Base-by-base conservation (phyloP, 306 rosid genomes). In the Cucurbita pepo region DNA sequence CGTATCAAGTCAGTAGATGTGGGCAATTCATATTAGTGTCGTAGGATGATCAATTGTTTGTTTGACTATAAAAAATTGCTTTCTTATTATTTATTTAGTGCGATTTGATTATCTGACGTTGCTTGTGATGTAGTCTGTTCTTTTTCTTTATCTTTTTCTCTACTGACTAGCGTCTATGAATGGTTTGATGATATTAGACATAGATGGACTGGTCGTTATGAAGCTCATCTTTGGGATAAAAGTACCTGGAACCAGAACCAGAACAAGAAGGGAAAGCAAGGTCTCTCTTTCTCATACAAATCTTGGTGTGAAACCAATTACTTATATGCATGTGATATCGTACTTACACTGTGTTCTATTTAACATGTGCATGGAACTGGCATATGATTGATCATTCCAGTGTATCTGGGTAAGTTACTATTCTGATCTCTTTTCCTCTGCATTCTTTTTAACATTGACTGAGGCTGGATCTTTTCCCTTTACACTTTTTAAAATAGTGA, bases 161-260 rank as follows among this genome's bases (percentile, higher is more conserved):
- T 71, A 70, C 56, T 67, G 19, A 67, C 72, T 8, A 47, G 43
- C 1, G 57, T 43, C 13, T 30, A 7, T 50, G 16, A 69, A 50
- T 69, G 45, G 21, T 69, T 74, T 54, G 13, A 12, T 78, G 83
- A 74, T 82, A 51, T 60, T 76, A 94, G 99, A 86, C 99, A 95
- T 94, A 91, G 99, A 79, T 94, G 99, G 99, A 94, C 99, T 8
- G 99, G 99, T 74, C 99, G 99, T 52, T 94, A 94, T 66, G 99
- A 95, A 77, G 99, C 99, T 62, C 99, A 95, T 81, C 99, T 95
- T 44, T 95, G 99, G 99, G 99, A 95, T 83, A 95, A 95, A 78
- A 95, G 95, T 74, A 95, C 97, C 30, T 95, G 99, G 99, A 95
- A 95, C 56, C 99, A 95, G 74, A 95, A 95, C 79, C 99, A 95